phyloP scores from a whole-genome alignment of 2,329 filamentous ascomycete genomes.

The Chaetomiaceae sp. region DNA sequence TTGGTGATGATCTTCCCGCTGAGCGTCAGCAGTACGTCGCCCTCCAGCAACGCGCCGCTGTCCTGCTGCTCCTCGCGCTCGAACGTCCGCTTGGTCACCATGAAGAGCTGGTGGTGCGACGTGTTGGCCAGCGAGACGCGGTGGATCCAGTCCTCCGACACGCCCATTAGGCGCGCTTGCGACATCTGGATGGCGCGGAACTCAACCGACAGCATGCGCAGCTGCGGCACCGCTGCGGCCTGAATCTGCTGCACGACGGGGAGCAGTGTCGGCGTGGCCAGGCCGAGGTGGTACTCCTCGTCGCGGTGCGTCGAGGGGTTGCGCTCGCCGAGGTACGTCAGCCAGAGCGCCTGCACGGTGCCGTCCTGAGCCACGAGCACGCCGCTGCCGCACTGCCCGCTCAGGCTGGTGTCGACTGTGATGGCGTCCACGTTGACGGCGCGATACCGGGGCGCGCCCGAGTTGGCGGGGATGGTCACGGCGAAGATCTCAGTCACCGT shows the following conservation, averaged over 20 bases:
- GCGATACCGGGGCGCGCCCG: conserved; percentile 83
- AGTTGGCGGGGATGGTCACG: conserved; percentile 91
- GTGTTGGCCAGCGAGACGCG: conserved; percentile 84
- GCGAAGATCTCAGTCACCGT: conserved; percentile 96
- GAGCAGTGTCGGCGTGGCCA: conserved; percentile 80
- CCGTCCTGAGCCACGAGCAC: conserved; percentile 86
- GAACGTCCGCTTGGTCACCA: conserved; percentile 79
- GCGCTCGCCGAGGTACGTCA: conserved; percentile 92
- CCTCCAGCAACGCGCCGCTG: conserved; percentile 67
- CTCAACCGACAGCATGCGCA: conserved; percentile 90
- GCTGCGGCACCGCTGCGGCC: conserved; percentile 66
- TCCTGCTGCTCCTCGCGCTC: conserved; percentile 40
- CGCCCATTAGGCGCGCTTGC: conserved; percentile 94
- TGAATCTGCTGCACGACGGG: conserved; percentile 86
- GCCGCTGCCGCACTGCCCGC: conserved; percentile 86
- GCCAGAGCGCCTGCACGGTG: conserved; percentile 89
- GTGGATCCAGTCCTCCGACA: conserved; percentile 91
- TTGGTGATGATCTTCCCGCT: conserved; percentile 91
- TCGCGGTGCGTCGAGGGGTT: conserved; percentile 73
- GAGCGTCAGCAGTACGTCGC: conserved; percentile 84
- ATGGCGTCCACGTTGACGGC: conserved; percentile 96
- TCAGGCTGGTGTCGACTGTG: conserved; percentile 89
- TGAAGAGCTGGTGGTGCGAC: conserved; percentile 92
- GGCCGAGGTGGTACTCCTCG: conserved; percentile 91
- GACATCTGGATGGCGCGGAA: conserved; percentile 95